Evolutionary conservation across 345 rosid species (phyloP).

Genomic region (Alliaria petiolata): DNA sequence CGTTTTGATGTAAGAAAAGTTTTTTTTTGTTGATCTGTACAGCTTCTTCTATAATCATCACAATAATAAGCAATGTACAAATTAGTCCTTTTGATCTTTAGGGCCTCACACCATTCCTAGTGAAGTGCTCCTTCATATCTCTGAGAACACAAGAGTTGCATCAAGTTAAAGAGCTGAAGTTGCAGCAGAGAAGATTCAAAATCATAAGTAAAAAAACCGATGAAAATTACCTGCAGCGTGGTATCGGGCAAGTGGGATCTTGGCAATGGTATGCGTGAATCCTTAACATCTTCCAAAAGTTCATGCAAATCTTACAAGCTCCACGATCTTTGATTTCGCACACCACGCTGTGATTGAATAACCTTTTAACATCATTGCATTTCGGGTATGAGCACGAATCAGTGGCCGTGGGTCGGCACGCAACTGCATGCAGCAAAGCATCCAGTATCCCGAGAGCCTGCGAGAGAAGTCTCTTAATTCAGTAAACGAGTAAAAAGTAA

Average conservation of each 20-base stretch:
- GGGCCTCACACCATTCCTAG: background rate
- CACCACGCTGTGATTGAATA: conserved; percentile 35
- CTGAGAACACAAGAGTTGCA: conserved; percentile 7
- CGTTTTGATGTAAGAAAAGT: background rate
- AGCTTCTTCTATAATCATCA: background rate
- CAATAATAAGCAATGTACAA: conserved; percentile 4
- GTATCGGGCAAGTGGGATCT: conserved; percentile 33
- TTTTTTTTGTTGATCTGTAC: background rate
- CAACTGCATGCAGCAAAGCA: conserved; percentile 41
- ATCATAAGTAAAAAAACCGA: background rate
- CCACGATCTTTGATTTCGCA: conserved; percentile 31
- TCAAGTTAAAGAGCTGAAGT: background rate
- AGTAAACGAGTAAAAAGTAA: background rate
- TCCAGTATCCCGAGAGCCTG: conserved; percentile 24
- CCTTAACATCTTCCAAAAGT: conserved; percentile 21
- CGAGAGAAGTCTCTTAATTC: background rate
- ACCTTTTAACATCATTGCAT: conserved; percentile 30
- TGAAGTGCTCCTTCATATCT: background rate
- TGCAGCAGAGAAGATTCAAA: background rate
- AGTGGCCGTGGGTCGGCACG: conserved; percentile 18
- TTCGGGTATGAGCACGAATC: conserved; percentile 35
- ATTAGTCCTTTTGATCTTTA: background rate
- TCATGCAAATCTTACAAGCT: conserved; percentile 32
- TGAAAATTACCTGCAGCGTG: conserved; percentile 43
- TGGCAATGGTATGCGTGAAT: conserved; percentile 38